These are phyloP conservation scores for Kalanchoe fedtschenkoi DNA, from an alignment of 164 flowering plant species.

Conservation along the genomic window DNA sequence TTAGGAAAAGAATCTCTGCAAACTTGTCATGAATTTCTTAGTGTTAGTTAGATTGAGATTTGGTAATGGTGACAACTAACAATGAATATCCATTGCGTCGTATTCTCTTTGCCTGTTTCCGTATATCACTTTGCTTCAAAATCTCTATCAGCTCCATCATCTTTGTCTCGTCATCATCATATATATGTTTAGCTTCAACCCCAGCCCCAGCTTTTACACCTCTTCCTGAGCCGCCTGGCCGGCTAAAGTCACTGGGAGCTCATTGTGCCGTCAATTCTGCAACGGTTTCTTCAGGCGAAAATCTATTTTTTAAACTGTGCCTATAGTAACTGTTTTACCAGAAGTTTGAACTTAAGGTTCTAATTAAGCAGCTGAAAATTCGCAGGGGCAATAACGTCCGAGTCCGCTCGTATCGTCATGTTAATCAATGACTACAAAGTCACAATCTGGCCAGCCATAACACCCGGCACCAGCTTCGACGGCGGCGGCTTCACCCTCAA, in stretches of 20 bases:
- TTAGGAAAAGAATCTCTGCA: background rate
- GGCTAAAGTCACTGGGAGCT: background rate
- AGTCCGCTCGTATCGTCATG: constrained; percentile 57
- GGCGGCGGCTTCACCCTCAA: constrained; percentile 67
- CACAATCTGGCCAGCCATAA: constrained; percentile 80
- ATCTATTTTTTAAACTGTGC: background rate
- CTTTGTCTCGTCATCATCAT: too few species aligned
- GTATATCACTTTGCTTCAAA: background rate
- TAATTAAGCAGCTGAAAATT: background rate
- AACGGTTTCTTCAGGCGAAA: background rate
- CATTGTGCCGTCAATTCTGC: background rate
- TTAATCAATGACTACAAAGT: constrained; percentile 61
- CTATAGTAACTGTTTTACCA: background rate
- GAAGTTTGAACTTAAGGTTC: too few species aligned
- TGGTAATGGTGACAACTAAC: background rate
- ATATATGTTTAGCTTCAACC: too few species aligned
- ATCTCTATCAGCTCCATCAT: background rate
- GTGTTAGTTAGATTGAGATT: background rate
- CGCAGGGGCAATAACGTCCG: constrained; percentile 25
- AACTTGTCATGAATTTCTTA: background rate
- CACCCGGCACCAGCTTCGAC: constrained; percentile 50
- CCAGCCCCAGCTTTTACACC: background rate
- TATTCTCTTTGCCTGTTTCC: background rate
- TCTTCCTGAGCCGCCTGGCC: too few species aligned
- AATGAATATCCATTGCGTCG: background rate